phyloP scores from a whole-genome alignment of 2,329 filamentous ascomycete species.

The Huntiella bhutanensis region DNA sequence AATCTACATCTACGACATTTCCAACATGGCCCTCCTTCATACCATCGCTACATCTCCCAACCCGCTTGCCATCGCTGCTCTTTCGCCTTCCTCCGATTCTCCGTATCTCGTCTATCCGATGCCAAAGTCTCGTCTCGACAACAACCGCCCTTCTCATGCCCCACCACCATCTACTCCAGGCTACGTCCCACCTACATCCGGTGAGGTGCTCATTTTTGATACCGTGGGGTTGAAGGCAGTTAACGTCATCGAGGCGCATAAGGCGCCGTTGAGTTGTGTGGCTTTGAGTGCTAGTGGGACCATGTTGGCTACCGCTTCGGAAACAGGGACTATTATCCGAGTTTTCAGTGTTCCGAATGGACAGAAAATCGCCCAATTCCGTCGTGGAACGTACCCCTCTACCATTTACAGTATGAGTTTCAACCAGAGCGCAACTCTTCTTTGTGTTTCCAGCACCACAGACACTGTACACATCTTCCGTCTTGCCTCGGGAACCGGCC shows the following conservation, averaged over 20 bases:
- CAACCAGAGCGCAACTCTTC: conserved; percentile 77
- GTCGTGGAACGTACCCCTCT: conserved; percentile 84
- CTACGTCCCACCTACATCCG: conserved; percentile 67
- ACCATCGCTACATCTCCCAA: conserved; percentile 92
- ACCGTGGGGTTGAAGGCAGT: conserved; percentile 75
- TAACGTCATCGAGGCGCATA: conserved; percentile 89
- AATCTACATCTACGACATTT: conserved; percentile 96
- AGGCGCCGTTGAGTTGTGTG: conserved; percentile 76
- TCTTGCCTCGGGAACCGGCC: conserved; percentile 33
- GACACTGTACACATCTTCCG: conserved; percentile 97
- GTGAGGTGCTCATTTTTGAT: conserved; percentile 86
- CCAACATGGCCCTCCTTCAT: conserved; percentile 89
- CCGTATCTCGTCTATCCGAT: conserved; percentile 91
- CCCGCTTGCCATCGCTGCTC: conserved; percentile 71
- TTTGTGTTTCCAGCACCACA: conserved; percentile 89
- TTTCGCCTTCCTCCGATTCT: conserved; percentile 86
- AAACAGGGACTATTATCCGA: conserved; percentile 92
- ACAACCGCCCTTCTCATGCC: conserved; percentile 56
- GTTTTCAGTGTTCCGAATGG: conserved; percentile 85
- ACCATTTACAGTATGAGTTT: conserved; percentile 98
- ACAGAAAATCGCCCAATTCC: conserved; percentile 89
- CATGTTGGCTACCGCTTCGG: conserved; percentile 79
- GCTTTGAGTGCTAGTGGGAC: conserved; percentile 86
- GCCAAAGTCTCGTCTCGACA: conserved; percentile 50
- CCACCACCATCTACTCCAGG: conserved; percentile 45